Conservation (phyloP, 352 stramenopile species). For the Phytophthora capsici region DNA sequence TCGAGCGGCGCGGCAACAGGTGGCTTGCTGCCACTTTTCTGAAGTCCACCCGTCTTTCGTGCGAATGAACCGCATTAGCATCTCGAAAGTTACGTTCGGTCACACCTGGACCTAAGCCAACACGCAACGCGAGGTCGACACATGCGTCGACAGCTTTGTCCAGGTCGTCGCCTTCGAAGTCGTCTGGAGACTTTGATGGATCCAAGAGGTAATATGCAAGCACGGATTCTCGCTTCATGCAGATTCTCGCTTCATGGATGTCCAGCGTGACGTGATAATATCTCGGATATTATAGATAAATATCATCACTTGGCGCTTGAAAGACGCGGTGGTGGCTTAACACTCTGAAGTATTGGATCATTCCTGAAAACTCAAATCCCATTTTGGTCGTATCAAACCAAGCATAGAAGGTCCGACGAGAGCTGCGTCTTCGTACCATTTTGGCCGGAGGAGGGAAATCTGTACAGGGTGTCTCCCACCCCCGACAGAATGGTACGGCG, state of each 20-base stretch:
- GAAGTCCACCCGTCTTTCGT: slow-evolving; percentile 1
- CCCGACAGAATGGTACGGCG: too few species aligned
- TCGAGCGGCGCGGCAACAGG: too few species aligned
- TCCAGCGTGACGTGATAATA: neutral
- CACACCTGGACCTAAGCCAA: neutral
- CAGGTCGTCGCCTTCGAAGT: neutral
- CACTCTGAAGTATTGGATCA: slow-evolving; percentile 13
- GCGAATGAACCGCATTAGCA: neutral
- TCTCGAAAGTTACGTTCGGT: neutral
- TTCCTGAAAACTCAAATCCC: too few species aligned
- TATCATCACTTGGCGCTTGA: neutral
- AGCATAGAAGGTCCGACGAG: too few species aligned
- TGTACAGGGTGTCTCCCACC: too few species aligned
- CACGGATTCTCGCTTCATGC: neutral
- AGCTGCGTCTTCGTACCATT: too few species aligned
- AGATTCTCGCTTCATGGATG: neutral
- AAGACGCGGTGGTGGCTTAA: neutral
- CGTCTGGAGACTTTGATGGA: too few species aligned
- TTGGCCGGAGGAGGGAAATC: too few species aligned
- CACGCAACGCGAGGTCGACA: neutral
- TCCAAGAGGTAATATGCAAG: neutral
- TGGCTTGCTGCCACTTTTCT: neutral
- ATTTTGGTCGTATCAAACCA: too few species aligned
- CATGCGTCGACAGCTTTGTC: neutral
- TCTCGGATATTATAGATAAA: neutral